Evolutionary conservation across 208 protist genomes (phyloP).

Genomic region (Acanthamoeba lenticulata): DNA sequence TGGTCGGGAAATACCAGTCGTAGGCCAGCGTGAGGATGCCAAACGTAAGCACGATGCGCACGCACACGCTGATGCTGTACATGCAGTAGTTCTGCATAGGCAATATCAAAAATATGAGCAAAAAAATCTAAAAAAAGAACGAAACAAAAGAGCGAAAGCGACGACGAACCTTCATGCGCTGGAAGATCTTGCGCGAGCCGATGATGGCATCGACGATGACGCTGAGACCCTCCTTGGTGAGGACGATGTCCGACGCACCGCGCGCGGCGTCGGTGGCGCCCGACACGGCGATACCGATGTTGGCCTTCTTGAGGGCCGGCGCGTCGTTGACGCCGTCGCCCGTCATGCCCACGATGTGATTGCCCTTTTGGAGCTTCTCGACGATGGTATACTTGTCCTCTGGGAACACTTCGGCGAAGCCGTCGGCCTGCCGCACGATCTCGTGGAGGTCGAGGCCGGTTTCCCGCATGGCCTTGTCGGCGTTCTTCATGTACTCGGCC

Average conservation of each 20-base stretch:
- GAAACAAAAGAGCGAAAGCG: neutral
- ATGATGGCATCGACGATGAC: constrained; percentile 95
- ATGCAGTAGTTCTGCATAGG: constrained; percentile 78
- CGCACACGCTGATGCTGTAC: constrained; percentile 80
- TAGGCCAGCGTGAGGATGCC: constrained; percentile 80
- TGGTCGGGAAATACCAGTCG: constrained; percentile 80
- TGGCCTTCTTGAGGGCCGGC: constrained; percentile 94
- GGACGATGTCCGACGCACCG: constrained; percentile 94
- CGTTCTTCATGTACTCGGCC: constrained; percentile 72
- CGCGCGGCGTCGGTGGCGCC: constrained; percentile 94
- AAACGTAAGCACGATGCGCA: constrained; percentile 83
- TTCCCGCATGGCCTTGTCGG: constrained; percentile 65
- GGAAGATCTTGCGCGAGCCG: constrained; percentile 94
- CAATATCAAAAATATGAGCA: neutral
- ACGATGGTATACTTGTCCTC: constrained; percentile 97
- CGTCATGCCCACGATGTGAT: constrained; percentile 95
- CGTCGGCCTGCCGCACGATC: constrained; percentile 66
- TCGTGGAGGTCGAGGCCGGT: constrained; percentile 48
- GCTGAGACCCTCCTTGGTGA: constrained; percentile 92
- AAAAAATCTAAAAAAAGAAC: neutral
- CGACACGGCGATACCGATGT: constrained; percentile 96
- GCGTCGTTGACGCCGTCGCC: constrained; percentile 97
- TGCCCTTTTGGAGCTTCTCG: constrained; percentile 90
- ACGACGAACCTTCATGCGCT: constrained; percentile 89
- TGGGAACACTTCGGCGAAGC: constrained; percentile 91